Evolutionary conservation across 2,329 filamentous ascomycete genomes (phyloP), one percentile per base, ranked within the genome.

Genomic region (Sporothrix mexicana): DNA sequence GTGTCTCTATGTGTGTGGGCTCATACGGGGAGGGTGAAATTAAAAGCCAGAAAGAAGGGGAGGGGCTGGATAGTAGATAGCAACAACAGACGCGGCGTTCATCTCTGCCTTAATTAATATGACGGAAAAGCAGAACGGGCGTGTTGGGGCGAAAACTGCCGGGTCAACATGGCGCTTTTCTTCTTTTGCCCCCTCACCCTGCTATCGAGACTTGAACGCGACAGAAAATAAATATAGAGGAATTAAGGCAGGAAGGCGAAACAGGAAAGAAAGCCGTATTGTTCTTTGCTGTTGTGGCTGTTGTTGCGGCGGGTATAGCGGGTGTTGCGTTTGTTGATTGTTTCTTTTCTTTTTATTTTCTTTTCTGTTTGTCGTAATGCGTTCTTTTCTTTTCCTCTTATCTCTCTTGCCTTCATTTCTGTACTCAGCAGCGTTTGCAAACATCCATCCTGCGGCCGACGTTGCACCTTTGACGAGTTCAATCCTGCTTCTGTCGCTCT

Each of bases 211-310:
- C 55, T 12, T n/a, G 8, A 45, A 23, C 2, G 30, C 30, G 30
- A 25, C n/a, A 12, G 41, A 25, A 13, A 45, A 10, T 41, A 7
- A 15, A 47, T 3, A 36, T 7, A 36, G 30, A 5, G 30, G 7
- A 36, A 36, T 4, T 36, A 36, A 36, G 30, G 30, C 30, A 7
- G 30, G 30, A 36, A 6, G 23, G 10, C 41, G 41, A 66, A 25
- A 47, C 8, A 47, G 61, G 61, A 47, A 66, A 66, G 36, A 47
- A 66, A 66, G 41, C 61, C 61, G 41, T 64, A 25, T 64, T 45
- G 41, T 41, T 23, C 20, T 47, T 45, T 36, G 57, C 45, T 47
- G n/a, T 25, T 15, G 41, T 20, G 20, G 59, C 8, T 45, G 36
- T 43, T 13, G 15, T 20, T 20, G 41, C n/a, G 7, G 61, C 41